phyloP scores from a whole-genome alignment of 2,329 filamentous ascomycete species.

The Ophiobolus disseminans region DNA sequence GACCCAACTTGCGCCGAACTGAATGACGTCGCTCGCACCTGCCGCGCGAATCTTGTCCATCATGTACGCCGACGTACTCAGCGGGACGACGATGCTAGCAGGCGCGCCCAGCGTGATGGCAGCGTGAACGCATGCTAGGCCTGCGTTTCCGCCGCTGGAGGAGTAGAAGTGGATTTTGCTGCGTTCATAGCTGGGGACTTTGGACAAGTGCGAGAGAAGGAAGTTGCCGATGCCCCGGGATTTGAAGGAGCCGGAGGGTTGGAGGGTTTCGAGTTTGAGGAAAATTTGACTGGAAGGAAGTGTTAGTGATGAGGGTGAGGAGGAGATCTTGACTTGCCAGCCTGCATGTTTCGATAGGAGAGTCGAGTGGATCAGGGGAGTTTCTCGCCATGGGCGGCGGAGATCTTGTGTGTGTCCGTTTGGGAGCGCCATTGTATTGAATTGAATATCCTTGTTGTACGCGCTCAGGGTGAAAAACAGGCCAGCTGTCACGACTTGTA shows the following conservation, averaged over 20 bases:
- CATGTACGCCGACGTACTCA: conserved; percentile 69
- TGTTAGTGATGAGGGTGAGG: neutral
- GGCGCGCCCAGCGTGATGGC: conserved; percentile 66
- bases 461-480: neutral
- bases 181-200: conserved; percentile 27
- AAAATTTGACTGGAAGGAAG: conserved; percentile 66
- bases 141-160: conserved; percentile 80
- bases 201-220: conserved; percentile 58
- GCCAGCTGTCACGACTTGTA: too few relatives aligned
- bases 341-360: conserved; percentile 71
- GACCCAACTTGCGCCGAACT: conserved; percentile 69
- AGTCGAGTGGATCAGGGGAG: conserved; percentile 70
- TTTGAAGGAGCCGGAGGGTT: conserved; percentile 84
- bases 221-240: conserved; percentile 74
- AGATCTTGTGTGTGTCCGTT: neutral
- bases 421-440: neutral
- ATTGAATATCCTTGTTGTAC: too few relatives aligned
- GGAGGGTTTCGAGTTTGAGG: conserved; percentile 82
- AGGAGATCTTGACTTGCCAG: conserved; percentile 57
- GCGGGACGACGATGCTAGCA: conserved; percentile 75
- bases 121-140: conserved; percentile 77
- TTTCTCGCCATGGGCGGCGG: conserved; percentile 66
- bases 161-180: conserved; percentile 71
- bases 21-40: conserved; percentile 69
- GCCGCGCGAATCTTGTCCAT: conserved; percentile 70